Evolutionary conservation across 345 rosid species (phyloP).

Genomic region (Combretum micranthum): DNA sequence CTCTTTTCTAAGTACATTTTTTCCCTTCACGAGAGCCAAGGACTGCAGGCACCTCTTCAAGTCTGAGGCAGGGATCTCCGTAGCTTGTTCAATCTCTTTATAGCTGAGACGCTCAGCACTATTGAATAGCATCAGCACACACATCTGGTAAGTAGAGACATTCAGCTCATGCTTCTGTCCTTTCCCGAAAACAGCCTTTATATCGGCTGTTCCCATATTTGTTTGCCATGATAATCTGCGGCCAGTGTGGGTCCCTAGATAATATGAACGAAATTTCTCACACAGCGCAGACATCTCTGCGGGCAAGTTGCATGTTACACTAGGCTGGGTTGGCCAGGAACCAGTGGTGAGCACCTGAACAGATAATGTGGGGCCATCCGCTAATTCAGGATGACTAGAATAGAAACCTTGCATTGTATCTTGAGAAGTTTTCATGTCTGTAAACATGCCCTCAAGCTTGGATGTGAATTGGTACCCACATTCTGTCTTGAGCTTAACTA

Average conservation of each 20-base stretch:
- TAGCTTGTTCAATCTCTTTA: constrained; percentile 91
- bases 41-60: constrained; percentile 93
- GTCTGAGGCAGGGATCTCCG: constrained; percentile 80
- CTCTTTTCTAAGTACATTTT: constrained; percentile 89
- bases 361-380: constrained; percentile 77
- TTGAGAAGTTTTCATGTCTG: constrained; percentile 98
- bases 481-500: constrained; percentile 93
- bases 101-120: constrained; percentile 74
- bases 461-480: constrained; percentile 98
- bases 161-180: constrained; percentile 98
- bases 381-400: constrained; percentile 63
- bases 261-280: constrained; percentile 87
- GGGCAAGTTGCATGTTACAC: constrained; percentile 80
- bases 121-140: constrained; percentile 88
- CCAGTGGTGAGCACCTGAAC: constrained; percentile 97
- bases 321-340: constrained; percentile 95
- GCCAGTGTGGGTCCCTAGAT: constrained; percentile 96
- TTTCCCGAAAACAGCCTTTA: constrained; percentile 82
- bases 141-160: constrained; percentile 98
- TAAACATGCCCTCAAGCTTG: constrained; percentile 96
- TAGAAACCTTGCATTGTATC: constrained; percentile 89
- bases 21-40: constrained; percentile 85
- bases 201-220: constrained; percentile 98
- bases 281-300: constrained; percentile 79
- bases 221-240: constrained; percentile 97